phyloP scores from a whole-genome alignment of 495 filamentous ascomycete genomes.

The Letharia columbiana region DNA sequence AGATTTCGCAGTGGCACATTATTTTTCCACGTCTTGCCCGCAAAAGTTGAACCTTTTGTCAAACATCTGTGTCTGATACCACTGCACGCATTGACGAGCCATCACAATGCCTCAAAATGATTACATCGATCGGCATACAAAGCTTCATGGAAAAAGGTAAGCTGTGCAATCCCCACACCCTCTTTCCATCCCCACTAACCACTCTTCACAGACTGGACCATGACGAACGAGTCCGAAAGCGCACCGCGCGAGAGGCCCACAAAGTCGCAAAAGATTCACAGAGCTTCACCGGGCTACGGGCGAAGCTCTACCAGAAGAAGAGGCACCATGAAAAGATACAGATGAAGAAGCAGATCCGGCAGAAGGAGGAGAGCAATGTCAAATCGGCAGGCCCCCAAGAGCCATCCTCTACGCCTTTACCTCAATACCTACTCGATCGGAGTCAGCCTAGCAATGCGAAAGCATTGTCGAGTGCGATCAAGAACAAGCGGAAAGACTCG shows the following conservation, averaged over 20 bases:
- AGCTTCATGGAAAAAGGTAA: conserved; percentile 67
- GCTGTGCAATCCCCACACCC: background rate
- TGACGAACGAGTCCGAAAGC: conserved; percentile 86
- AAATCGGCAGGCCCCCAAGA: conserved; percentile 74
- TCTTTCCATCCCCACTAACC: conserved; percentile 15
- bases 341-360: conserved; percentile 93
- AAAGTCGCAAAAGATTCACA: conserved; percentile 79
- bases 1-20: conserved; percentile 2
- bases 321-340: conserved; percentile 96
- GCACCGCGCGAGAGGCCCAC: conserved; percentile 77
- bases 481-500: conserved; percentile 84
- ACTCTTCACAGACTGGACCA: conserved; percentile 54
- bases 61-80: background rate
- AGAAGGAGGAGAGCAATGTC: conserved; percentile 90
- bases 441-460: conserved; percentile 81
- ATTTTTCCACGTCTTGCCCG: background rate
- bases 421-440: conserved; percentile 84
- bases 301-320: conserved; percentile 92
- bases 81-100: background rate
- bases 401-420: conserved; percentile 64
- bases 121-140: conserved; percentile 84
- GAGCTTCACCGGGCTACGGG: conserved; percentile 80
- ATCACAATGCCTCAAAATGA: conserved; percentile 21
- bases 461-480: conserved; percentile 72
- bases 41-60: background rate